Conservation (phyloP, 2,329 filamentous ascomycete genomes). For the Aspergillus versicolor region DNA sequence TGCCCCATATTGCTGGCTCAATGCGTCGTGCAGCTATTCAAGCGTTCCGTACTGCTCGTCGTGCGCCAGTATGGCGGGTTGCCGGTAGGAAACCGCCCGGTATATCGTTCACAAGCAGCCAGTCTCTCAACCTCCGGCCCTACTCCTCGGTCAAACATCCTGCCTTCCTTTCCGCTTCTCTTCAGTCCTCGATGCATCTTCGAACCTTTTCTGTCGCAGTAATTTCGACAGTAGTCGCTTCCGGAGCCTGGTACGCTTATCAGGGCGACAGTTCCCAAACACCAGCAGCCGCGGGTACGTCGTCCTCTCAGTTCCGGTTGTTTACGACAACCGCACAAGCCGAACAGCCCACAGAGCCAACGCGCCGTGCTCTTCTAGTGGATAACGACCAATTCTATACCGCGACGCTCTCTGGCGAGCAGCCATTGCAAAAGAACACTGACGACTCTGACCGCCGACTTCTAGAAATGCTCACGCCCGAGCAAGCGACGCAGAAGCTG, state of each 20-base stretch:
- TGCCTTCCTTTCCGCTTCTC: slow-evolving; percentile 32
- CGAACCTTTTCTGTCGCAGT: slow-evolving; percentile 50
- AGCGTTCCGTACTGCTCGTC: slow-evolving; percentile 49
- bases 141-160: slow-evolving; percentile 36
- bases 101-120: slow-evolving; percentile 38
- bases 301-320: slow-evolving; percentile 23
- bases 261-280: slow-evolving; percentile 35
- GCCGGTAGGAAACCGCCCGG: slow-evolving; percentile 35
- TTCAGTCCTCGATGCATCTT: slow-evolving; percentile 50
- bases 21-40: slow-evolving; percentile 51
- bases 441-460: slow-evolving; percentile 82
- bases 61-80: slow-evolving; percentile 45
- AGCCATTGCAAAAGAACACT: slow-evolving; percentile 82
- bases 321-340: slow-evolving; percentile 31
- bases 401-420: slow-evolving; percentile 79
- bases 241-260: slow-evolving; percentile 51
- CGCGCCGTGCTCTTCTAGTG: slow-evolving; percentile 72
- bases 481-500: slow-evolving; percentile 88
- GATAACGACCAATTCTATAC: slow-evolving; percentile 89
- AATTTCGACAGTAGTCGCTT: slow-evolving; percentile 48
- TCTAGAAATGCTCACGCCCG: slow-evolving; percentile 92
- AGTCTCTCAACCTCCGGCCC: slow-evolving; percentile 37
- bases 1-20: slow-evolving; percentile 21
- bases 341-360: slow-evolving; percentile 53
- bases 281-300: slow-evolving; percentile 23